Conservation (phyloP, 2,329 filamentous ascomycete species). For the Coleophoma crateriformis region DNA sequence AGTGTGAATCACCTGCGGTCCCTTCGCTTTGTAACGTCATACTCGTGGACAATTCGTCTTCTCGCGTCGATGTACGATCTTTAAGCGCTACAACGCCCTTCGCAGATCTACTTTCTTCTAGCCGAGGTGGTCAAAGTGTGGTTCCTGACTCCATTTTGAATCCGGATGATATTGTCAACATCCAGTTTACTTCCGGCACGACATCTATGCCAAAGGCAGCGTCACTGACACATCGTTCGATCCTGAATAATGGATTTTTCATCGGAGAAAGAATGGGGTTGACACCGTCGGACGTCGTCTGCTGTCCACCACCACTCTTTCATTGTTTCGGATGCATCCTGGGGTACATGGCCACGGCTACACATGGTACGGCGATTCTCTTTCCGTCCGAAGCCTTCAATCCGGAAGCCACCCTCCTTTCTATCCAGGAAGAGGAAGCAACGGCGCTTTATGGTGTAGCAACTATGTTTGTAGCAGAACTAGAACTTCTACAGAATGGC, state of each 20-base stretch:
- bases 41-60: constrained; percentile 69
- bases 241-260: constrained; percentile 85
- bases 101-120: constrained; percentile 27
- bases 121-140: constrained; percentile 33
- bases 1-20: constrained; percentile 43
- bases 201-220: constrained; percentile 88
- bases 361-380: constrained; percentile 74
- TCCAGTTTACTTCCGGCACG: constrained; percentile 96
- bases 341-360: constrained; percentile 94
- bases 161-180: constrained; percentile 75
- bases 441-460: constrained; percentile 79
- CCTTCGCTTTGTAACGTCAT: constrained; percentile 68
- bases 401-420: constrained; percentile 61
- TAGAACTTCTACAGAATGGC: constrained; percentile 65
- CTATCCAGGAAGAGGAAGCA: constrained; percentile 42
- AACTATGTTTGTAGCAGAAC: constrained; percentile 89
- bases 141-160: constrained; percentile 41
- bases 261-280: constrained; percentile 85
- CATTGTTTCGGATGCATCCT: constrained; percentile 88
- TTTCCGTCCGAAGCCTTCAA: constrained; percentile 87
- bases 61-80: constrained; percentile 33
- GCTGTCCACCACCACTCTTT: constrained; percentile 82
- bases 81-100: constrained; percentile 30
- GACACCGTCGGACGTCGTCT: constrained; percentile 66
- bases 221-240: constrained; percentile 77